These are phyloP conservation scores for Mycena chlorophos DNA, from an alignment of 768 basidiomycete species.

Conservation along the genomic window DNA sequence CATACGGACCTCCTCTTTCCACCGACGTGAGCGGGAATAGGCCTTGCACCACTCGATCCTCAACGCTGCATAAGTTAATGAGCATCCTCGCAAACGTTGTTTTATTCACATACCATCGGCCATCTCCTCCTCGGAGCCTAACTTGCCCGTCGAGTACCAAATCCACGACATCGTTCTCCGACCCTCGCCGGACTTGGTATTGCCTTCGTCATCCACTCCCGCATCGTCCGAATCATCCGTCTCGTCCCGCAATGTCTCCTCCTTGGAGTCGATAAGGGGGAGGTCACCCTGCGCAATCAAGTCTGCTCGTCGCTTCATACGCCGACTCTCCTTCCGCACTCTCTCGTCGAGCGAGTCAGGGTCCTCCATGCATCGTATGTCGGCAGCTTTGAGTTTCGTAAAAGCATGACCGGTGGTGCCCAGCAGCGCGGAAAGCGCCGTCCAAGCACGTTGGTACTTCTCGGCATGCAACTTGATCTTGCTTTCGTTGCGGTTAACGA, in stretches of 20 bases:
- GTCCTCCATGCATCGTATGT: conserved; percentile 11
- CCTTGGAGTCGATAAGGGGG: no score
- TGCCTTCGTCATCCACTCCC: background rate
- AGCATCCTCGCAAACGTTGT: background rate
- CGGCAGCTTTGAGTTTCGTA: background rate
- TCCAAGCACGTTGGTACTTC: conserved; percentile 13
- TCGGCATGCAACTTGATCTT: conserved; percentile 9
- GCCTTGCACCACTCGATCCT: conserved; percentile 16
- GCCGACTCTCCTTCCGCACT: background rate
- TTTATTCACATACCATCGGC: background rate
- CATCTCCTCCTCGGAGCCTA: background rate
- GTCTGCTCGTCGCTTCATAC: no score
- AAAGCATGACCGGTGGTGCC: background rate
- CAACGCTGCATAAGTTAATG: conserved; percentile 1
- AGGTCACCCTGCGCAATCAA: no score
- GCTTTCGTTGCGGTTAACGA: conserved; percentile 9
- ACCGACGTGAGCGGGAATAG: background rate
- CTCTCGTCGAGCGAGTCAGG: no score
- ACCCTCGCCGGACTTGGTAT: background rate
- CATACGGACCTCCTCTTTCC: conserved; percentile 12
- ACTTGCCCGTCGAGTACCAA: background rate
- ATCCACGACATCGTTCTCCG: conserved; percentile 2
- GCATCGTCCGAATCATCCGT: background rate
- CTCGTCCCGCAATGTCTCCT: background rate
- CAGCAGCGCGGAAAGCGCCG: background rate